Percentiles rank a stretch among this genome's conserved stretches.
phyloP scores from a whole-genome alignment of 139 green algal species.

The Pycnococcus provasolii region DNA sequence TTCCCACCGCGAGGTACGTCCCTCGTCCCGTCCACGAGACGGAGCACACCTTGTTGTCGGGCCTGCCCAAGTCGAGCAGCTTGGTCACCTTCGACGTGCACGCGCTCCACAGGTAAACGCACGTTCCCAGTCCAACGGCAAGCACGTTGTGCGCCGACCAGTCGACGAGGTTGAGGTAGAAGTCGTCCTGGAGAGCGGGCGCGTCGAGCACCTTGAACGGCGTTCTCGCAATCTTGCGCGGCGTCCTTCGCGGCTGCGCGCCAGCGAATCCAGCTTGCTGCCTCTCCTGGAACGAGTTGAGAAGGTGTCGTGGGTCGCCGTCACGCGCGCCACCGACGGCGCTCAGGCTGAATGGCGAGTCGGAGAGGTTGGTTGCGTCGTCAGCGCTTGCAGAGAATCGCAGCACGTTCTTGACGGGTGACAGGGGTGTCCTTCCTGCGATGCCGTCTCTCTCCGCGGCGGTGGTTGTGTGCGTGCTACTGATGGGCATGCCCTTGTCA shows the following conservation, averaged over 20 bases:
- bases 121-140: slow-evolving; percentile 78
- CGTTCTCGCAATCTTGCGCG: slow-evolving; percentile 72
- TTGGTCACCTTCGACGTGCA: slow-evolving; percentile 83
- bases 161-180: slow-evolving; percentile 97
- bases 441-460: slow-evolving; percentile 45
- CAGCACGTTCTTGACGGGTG: slow-evolving; percentile 50
- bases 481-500: not conserved
- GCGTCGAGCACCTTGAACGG: slow-evolving; percentile 90
- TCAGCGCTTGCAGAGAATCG: slow-evolving; percentile 33
- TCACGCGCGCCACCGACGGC: slow-evolving; percentile 39
- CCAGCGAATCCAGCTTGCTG: slow-evolving; percentile 8
- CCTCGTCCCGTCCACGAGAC: slow-evolving; percentile 79
- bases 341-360: slow-evolving; percentile 56
- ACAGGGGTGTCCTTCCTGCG: not conserved
- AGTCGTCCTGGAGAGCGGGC: slow-evolving; percentile 81
- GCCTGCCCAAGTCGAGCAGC: slow-evolving; percentile 67
- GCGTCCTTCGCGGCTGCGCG: slow-evolving; percentile 31
- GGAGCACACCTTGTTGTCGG: slow-evolving; percentile 60
- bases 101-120: slow-evolving; percentile 92
- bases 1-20: slow-evolving; percentile 79
- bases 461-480: slow-evolving; percentile 21
- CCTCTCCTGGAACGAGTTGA: too few relatives aligned
- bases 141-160: slow-evolving; percentile 86
- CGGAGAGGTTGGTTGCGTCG: slow-evolving; percentile 29
- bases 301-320: too few relatives aligned